A percentile compares a stretch with the other conserved stretches of the same genome.
Evolutionary conservation across 1,284 basidiomycete species (phyloP).

Genomic region (Spongispora temasekensis): DNA sequence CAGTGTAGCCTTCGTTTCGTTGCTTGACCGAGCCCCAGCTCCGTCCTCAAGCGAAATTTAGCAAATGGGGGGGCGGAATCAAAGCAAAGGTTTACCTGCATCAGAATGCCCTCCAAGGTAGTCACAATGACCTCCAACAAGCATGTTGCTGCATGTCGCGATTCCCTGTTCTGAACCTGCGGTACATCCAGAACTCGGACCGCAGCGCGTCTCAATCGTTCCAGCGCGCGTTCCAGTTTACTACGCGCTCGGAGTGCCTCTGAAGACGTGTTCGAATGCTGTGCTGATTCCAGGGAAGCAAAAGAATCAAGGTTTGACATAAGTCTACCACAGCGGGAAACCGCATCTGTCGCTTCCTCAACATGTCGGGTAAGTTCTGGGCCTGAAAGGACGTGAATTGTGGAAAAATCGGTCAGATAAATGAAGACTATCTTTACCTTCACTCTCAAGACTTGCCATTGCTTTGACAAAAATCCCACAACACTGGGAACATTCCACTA

Average conservation of each 20-base stretch:
- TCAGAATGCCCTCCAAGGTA: conserved; percentile 22
- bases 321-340: conserved; percentile 21
- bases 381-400: conserved; percentile 4
- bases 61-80: neutral
- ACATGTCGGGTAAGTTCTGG: conserved; percentile 24
- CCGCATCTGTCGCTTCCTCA: conserved; percentile 20
- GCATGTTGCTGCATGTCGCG: conserved; percentile 1
- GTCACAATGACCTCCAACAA: conserved; percentile 29
- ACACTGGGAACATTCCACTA: conserved; percentile 41
- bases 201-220: conserved; percentile 53
- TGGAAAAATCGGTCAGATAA: neutral
- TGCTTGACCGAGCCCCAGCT: conserved; percentile 9
- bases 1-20: conserved; percentile 38
- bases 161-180: conserved; percentile 14
- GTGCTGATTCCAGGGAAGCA: conserved; percentile 1
- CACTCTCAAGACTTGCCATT: conserved; percentile 33
- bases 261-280: conserved; percentile 1
- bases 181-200: conserved; percentile 46
- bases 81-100: conserved; percentile 24
- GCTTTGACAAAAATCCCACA: conserved; percentile 47
- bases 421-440: conserved; percentile 9
- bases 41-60: conserved; percentile 24
- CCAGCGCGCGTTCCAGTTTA: conserved; percentile 60
- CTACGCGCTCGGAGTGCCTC: conserved; percentile 41
- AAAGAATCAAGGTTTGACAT: conserved; percentile 16